Evolutionary conservation across 2,329 filamentous ascomycete species (phyloP), one percentile per base, ranked within the genome.

Genomic region (Pestalotiopsis fici): DNA sequence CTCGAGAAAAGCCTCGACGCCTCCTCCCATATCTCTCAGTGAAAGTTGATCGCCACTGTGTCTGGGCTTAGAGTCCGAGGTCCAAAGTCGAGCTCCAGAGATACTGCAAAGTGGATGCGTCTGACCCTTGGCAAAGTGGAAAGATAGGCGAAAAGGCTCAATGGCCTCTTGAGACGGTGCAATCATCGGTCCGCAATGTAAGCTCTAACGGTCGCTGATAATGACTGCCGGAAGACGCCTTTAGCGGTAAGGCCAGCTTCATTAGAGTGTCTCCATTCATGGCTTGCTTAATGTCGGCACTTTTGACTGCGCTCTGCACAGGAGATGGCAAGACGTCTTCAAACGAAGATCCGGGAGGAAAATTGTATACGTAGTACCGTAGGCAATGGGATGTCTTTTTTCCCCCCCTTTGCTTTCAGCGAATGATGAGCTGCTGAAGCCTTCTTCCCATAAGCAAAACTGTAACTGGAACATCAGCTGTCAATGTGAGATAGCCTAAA

Each of bases 181-280:
- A 62, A 62, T 62, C 31, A 62, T 62, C 59, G 59, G 59, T 50
- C 59, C 59, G 59, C n/a, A 13, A 37, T 62, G 37, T 21, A 50
- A 37, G 31, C 37, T 18, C 13, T 50, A n/a, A 23, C n/a, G 43
- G 39, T 9, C 18, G 57, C 31, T 62, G 59, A 23, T 11, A 31
- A 43, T 21, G 59, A 21, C 59, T 15, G 23, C 55, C 55, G 55
- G n/a, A 50, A 9, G 18, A 50, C 18, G 43, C 57, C 28, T 60
- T 23, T 25, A 15, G 11, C 21, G 23, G 13, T 23, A 31, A 57
- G 50, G 50, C n/a, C 50, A 56, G 50, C 23, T 11, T 18, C 13
- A 50, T 9, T 15, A 27, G 23, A 57, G 21, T 50, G 18, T 23
- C 21, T 50, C 7, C 9, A 50, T 18, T 21, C 18, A n/a, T n/a